These are phyloP conservation scores for Tephrocybe sp. DNA, from an alignment of 768 basidiomycete species.

Conservation along the genomic window DNA sequence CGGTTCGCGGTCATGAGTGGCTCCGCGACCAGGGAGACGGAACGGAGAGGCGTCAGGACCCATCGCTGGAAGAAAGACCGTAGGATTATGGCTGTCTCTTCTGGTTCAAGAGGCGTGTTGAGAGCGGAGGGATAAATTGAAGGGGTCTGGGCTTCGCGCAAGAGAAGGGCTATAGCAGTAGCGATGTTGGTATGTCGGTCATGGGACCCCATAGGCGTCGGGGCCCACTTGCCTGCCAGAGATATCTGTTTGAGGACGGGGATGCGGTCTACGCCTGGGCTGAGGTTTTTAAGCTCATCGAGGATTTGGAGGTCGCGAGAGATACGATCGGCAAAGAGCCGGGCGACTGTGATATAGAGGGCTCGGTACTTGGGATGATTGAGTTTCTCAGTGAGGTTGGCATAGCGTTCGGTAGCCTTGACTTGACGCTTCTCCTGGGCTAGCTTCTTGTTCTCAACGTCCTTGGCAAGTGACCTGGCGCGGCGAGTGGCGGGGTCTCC, in stretches of 20 bases:
- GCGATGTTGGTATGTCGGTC: conserved; percentile 66
- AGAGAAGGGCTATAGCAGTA: conserved; percentile 58
- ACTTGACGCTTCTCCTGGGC: conserved; percentile 25
- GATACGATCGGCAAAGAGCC: conserved; percentile 57
- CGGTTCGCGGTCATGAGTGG: conserved; percentile 59
- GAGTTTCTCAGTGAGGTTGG: conserved; percentile 41
- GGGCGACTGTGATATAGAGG: conserved; percentile 61
- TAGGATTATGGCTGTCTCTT: conserved; percentile 38
- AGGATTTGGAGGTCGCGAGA: conserved; percentile 46
- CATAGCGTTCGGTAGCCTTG: conserved; percentile 27
- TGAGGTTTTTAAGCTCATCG: conserved; percentile 32
- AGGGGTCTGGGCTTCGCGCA: conserved; percentile 38
- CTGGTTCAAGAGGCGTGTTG: conserved; percentile 26
- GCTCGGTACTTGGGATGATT: conserved; percentile 53
- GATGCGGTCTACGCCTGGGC: conserved; percentile 26
- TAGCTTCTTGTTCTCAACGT: conserved; percentile 17
- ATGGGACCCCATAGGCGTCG: conserved; percentile 56
- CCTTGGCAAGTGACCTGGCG: conserved; percentile 17
- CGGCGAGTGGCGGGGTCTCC: conserved; percentile 23
- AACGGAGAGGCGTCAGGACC: conserved; percentile 58
- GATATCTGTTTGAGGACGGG: conserved; percentile 43
- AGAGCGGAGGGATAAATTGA: conserved; percentile 30
- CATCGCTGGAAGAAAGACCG: conserved; percentile 61
- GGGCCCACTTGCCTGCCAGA: conserved; percentile 72
- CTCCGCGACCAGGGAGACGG: conserved; percentile 47